These are phyloP conservation scores for Przewalskia tangutica DNA, from an alignment of 257 asterid genomes.

Conservation along the genomic window DNA sequence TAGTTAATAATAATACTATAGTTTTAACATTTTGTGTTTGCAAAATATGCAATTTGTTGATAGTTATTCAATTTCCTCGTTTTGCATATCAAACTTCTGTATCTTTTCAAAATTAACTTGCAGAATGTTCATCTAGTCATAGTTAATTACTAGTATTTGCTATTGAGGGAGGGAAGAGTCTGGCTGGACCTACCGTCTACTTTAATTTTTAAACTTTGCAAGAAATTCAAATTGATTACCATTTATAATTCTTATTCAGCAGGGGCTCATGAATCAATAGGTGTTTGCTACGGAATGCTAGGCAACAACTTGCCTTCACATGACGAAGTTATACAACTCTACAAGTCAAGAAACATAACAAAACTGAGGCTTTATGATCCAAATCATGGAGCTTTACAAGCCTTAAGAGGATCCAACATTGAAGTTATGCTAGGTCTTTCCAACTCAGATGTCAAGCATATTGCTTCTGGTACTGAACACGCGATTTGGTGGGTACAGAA, in stretches of 20 bases:
- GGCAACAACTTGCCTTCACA: constrained; percentile 19
- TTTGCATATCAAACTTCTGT: not conserved
- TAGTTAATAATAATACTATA: too few species aligned
- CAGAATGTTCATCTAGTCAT: not conserved
- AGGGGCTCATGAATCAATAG: constrained; percentile 1
- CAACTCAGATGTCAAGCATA: not conserved
- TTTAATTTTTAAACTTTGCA: not conserved
- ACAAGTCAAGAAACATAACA: not conserved
- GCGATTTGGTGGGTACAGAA: not conserved
- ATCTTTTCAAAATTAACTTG: too few species aligned
- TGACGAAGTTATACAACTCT: not conserved
- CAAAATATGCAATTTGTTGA: not conserved
- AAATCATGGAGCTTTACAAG: not conserved
- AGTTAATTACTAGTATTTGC: not conserved
- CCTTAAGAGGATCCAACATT: not conserved
- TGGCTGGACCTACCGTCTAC: not conserved
- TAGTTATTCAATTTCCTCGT: not conserved
- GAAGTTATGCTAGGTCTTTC: not conserved
- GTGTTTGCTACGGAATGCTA: constrained; percentile 35
- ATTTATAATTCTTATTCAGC: not conserved
- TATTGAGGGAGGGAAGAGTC: not conserved
- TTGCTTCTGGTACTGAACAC: not conserved
- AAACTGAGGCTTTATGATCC: not conserved
- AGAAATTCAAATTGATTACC: not conserved
- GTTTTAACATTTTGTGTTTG: too few species aligned